Percentiles rank a stretch among this genome's conserved stretches.
Conservation (phyloP, 2,329 filamentous ascomycete genomes). For the Fusarium illudens region DNA sequence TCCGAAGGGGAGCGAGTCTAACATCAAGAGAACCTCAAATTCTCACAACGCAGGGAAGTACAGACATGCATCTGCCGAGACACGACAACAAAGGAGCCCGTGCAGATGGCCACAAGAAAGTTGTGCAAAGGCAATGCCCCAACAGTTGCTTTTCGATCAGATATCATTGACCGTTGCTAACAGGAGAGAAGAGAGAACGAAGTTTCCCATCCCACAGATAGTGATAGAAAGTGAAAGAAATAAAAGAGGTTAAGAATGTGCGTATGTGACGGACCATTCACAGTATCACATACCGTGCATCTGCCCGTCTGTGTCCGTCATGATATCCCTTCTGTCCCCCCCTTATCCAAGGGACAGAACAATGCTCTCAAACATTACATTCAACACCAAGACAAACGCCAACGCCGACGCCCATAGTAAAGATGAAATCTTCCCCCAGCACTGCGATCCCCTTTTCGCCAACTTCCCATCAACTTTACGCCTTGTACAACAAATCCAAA, state of each 20-base stretch:
- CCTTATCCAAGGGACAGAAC: neutral
- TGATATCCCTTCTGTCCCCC: neutral
- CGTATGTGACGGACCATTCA: neutral
- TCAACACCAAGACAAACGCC: constrained; percentile 7
- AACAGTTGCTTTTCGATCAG: neutral
- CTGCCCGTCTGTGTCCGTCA: neutral
- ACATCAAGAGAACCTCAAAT: neutral
- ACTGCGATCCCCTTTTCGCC: constrained; percentile 1
- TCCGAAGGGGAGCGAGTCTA: neutral
- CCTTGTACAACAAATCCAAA: constrained; percentile 91
- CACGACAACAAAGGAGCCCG: neutral
- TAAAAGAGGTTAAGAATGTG: neutral
- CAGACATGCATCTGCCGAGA: neutral
- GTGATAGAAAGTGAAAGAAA: neutral
- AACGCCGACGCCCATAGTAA: constrained; percentile 22
- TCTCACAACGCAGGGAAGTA: neutral
- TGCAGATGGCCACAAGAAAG: neutral
- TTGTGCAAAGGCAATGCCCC: neutral
- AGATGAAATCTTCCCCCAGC: constrained; percentile 1
- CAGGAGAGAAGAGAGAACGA: neutral
- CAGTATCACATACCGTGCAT: neutral
- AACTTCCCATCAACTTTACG: constrained; percentile 54
- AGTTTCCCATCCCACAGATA: neutral
- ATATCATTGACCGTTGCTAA: neutral
- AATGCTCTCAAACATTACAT: neutral